A percentile compares a stretch with the other conserved stretches of the same genome.
Evolutionary conservation across 305 asterid genomes (phyloP).

Genomic region (Plantago rigida): DNA sequence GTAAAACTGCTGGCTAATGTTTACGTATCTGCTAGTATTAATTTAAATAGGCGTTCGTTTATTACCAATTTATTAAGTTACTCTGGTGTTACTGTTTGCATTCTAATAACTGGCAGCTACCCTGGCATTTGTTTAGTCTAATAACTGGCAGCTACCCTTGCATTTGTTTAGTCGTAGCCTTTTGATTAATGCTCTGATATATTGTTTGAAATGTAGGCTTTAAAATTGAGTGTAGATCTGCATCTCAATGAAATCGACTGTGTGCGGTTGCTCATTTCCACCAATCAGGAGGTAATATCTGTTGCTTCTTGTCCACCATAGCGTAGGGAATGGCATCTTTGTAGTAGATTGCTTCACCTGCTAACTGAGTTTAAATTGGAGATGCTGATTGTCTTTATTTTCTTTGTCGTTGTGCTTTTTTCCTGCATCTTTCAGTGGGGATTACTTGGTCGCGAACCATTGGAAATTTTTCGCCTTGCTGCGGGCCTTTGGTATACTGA

Average conservation of each 20-base stretch:
- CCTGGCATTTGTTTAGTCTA: no score
- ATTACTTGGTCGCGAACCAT: conserved; percentile 73
- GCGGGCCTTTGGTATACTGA: conserved; percentile 95
- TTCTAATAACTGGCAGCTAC: neutral
- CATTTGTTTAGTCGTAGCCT: neutral
- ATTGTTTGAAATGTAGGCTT: conserved; percentile 43
- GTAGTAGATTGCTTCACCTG: neutral
- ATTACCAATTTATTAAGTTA: neutral
- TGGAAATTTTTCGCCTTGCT: conserved; percentile 76
- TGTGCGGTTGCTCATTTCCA: conserved; percentile 66
- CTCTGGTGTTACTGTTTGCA: neutral
- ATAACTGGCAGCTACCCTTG: neutral
- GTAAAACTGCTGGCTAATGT: no score
- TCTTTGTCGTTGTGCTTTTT: conserved; percentile 16
- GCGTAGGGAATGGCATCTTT: conserved; percentile 6
- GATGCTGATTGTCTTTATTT: conserved; percentile 15
- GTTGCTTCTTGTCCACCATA: conserved; percentile 15
- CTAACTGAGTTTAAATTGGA: conserved; percentile 20
- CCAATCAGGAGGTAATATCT: conserved; percentile 80
- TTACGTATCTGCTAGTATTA: neutral
- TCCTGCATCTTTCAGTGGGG: conserved; percentile 54
- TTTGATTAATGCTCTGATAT: conserved; percentile 22
- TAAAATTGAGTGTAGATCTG: conserved; percentile 88
- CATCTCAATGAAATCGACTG: conserved; percentile 91
- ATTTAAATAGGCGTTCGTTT: neutral